Evolutionary conservation across 1,139 yeast species (phyloP).

Genomic region (Blastobotrys indianensis): DNA sequence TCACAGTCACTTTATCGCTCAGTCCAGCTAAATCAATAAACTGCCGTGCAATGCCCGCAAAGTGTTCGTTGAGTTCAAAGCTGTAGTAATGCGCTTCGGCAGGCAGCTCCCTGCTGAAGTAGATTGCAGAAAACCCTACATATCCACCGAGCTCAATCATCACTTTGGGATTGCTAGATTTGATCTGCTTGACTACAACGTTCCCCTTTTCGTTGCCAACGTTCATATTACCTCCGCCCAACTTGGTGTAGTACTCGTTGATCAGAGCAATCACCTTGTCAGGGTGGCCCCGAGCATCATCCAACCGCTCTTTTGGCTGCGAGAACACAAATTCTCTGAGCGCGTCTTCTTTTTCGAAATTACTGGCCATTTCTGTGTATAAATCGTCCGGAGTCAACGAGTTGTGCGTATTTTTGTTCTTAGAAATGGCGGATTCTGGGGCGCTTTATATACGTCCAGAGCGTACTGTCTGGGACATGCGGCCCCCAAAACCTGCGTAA

Average conservation of each 20-base stretch:
- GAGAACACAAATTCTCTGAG: not conserved
- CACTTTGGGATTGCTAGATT: slow-evolving; percentile 5
- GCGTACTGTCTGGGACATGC: too few relatives aligned
- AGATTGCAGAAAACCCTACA: slow-evolving; percentile 21
- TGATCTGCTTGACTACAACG: slow-evolving; percentile 2
- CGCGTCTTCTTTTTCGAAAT: not conserved
- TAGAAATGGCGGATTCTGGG: too few relatives aligned
- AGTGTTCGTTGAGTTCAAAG: slow-evolving; percentile 18
- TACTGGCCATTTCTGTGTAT: too few relatives aligned
- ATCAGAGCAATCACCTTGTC: slow-evolving; percentile 7
- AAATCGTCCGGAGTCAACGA: too few relatives aligned
- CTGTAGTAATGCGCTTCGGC: slow-evolving; percentile 16
- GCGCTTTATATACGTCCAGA: too few relatives aligned
- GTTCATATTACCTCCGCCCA: slow-evolving; percentile 7
- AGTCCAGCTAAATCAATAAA: slow-evolving; percentile 19
- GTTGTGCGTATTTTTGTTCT: too few relatives aligned
- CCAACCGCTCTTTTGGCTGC: not conserved
- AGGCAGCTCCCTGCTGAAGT: slow-evolving; percentile 19
- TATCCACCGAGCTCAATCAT: slow-evolving; percentile 12
- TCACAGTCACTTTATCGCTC: slow-evolving; percentile 17
- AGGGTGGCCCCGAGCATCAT: slow-evolving; percentile 8
- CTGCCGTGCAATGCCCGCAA: slow-evolving; percentile 20
- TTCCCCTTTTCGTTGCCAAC: slow-evolving; percentile 9
- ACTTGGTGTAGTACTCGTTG: slow-evolving; percentile 2
- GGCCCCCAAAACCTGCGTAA: too few relatives aligned